Evolutionary conservation across 257 asterid genomes (phyloP), one percentile per base, ranked within the genome.

Genomic region (Handroanthus guayacan): DNA sequence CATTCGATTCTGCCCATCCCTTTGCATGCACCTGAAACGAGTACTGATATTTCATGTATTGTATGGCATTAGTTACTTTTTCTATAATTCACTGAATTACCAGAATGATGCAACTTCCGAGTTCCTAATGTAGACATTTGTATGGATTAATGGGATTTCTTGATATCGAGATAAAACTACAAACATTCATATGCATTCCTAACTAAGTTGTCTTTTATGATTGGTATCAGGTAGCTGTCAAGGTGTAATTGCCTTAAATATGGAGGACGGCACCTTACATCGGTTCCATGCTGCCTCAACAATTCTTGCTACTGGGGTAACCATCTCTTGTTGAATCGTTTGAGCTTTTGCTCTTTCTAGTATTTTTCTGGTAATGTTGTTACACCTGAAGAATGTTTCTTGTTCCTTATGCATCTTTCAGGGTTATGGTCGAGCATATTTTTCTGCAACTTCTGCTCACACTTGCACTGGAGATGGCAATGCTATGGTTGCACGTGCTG

Each of bases 381-480:
- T 25, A 9, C 37, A 25, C 74, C 69, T 73, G 62, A 6, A 48
- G 2, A 38, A 47, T 39, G 18, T 57, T 71, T 48, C 51, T 71
- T 65, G 18, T 9, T 75, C 17, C 39, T 65, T 57, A 72, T 79
- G 75, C 45, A 69, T 18, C 71, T 74, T 47, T 63, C 84, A 95
- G 98, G 99, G 99, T 72, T 95, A 95, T 80, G 99, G 99, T 36
- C 82, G 99, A 76, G 82, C 99, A 68, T 95, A 95, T 88, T 95
- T 95, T 78, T 92, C 98, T 76, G 98, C 98, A 68, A 95, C 99
- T 65, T 95, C 99, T 83, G 99, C 99, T 79, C 99, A 95, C 86
- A 95, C 98, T 76, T 95, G 99, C 92, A 95, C 99, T 1, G 99
- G 99, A 81, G 99, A 95, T 86, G 99, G 99, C 72, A 93, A 89